Base-by-base conservation (phyloP, 148 eudicot species). In the Selenicereus undatus region DNA sequence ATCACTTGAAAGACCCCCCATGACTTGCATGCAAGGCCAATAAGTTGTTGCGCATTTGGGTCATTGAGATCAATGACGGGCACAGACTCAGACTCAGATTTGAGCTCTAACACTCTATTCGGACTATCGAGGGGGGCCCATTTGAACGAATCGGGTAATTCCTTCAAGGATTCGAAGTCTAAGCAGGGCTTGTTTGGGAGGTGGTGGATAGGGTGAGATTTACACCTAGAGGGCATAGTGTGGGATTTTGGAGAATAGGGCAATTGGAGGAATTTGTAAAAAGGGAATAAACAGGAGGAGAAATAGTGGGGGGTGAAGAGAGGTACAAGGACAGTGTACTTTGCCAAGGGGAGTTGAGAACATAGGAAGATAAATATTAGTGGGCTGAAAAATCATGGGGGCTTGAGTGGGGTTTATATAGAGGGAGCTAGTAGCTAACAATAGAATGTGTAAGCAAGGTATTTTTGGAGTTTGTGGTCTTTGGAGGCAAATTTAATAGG, bases 1-100 rank as follows among this genome's bases (percentile, higher is more conserved):
- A 56, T 66, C 20, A 93, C 81, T 83, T 93, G 98, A 78, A 95
- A 95, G 0, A 80, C 94, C 0, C 98, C 97, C 97, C 96, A 95
- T 70, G 89, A 85, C 74, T 82, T 87, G 86, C 97, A 93, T 89
- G 97, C 98, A 77, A 75, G 85, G 39, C 93, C 94, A 30, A 93
- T 79, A 36, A 76, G 84, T 9, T 84, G 76, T 27, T 32, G 82
- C 77, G 88, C 92, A 65, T 89, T 87, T 4, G 83, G 82, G 74
- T 86, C 83, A 0, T 83, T 73, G 9, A 93, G 91, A 77, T 89
- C 90, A 42, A 93, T 81, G 13, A 90, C 39, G 1, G 98, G 97
- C 36, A 91, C 76, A 0, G 79, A 27, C 11, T 81, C 83, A 2
- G 30, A 4, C 27, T 68, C 82, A 0, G 78, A 27, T 6, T 81